Evolutionary conservation across 2,329 filamentous ascomycete genomes (phyloP).

Genomic region (Dactylonectria macrodidyma): DNA sequence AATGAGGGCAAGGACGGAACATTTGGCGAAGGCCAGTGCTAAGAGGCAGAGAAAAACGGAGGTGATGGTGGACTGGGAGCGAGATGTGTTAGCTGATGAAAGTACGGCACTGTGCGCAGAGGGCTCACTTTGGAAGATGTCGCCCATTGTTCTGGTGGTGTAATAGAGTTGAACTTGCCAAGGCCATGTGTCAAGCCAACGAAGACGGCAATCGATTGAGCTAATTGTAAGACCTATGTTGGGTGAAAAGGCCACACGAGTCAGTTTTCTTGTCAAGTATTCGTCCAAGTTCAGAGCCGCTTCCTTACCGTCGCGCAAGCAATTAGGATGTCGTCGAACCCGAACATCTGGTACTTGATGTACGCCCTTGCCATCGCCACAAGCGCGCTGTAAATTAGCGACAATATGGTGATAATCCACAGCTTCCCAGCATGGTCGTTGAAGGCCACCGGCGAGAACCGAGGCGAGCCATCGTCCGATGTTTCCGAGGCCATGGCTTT

Average conservation of each 20-base stretch:
- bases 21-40: slow-evolving; percentile 32
- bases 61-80: slow-evolving; percentile 25
- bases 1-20: slow-evolving; percentile 40
- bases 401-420: slow-evolving; percentile 42
- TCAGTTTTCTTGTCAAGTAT: slow-evolving; percentile 6
- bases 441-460: slow-evolving; percentile 35
- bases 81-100: slow-evolving; percentile 7
- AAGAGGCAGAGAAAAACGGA: slow-evolving; percentile 31
- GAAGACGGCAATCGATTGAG: slow-evolving; percentile 36
- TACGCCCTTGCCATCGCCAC: slow-evolving; percentile 35
- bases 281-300: not conserved
- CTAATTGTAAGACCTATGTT: slow-evolving; percentile 32
- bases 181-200: slow-evolving; percentile 34
- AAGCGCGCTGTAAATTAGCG: slow-evolving; percentile 39
- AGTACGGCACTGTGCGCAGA: not conserved
- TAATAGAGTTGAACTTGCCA: slow-evolving; percentile 39
- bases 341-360: slow-evolving; percentile 43
- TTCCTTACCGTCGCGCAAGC: slow-evolving; percentile 31
- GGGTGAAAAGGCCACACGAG: not conserved
- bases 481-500: slow-evolving; percentile 29
- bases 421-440: slow-evolving; percentile 41
- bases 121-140: slow-evolving; percentile 28
- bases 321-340: slow-evolving; percentile 37
- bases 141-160: slow-evolving; percentile 30
- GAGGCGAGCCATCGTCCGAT: slow-evolving; percentile 10